phyloP scores from a whole-genome alignment of 441 rosid species.

The Pelargonium myrrhifolium region DNA sequence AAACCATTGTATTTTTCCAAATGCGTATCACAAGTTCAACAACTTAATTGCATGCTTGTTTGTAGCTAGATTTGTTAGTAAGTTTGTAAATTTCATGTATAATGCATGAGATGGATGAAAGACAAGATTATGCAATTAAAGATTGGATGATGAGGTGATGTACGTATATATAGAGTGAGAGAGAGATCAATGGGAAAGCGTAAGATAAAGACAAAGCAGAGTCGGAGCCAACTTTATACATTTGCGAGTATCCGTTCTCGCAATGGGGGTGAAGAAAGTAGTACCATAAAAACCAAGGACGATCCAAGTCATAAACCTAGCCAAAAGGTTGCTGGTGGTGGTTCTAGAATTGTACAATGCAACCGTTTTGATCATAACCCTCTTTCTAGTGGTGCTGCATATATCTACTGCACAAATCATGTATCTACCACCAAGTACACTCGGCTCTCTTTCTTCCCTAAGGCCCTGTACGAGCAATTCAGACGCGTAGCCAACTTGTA shows the following conservation, averaged over 20 bases:
- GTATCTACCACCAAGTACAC: conserved; percentile 84
- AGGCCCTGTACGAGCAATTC: conserved; percentile 86
- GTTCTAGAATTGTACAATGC: neutral
- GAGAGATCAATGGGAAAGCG: neutral
- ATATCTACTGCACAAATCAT: conserved; percentile 31
- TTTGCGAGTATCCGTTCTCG: neutral
- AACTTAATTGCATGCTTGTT: neutral
- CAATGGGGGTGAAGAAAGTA: neutral
- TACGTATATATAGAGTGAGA: neutral
- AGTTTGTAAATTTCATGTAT: neutral
- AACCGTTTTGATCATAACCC: neutral
- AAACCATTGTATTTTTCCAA: neutral
- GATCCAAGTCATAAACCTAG: neutral
- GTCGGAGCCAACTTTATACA: conserved; percentile 4
- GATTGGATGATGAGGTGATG: neutral
- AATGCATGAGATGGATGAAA: neutral
- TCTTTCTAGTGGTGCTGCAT: no score
- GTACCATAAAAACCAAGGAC: neutral
- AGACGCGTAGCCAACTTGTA: conserved; percentile 87
- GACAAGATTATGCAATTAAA: neutral
- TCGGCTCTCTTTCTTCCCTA: conserved; percentile 68
- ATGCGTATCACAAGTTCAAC: neutral
- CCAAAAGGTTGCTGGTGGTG: no score
- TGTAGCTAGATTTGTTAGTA: neutral
- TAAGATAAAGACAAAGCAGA: conserved; percentile 2